phyloP scores from a whole-genome alignment of 1,284 basidiomycete genomes.

The Irpex rosettiformis region DNA sequence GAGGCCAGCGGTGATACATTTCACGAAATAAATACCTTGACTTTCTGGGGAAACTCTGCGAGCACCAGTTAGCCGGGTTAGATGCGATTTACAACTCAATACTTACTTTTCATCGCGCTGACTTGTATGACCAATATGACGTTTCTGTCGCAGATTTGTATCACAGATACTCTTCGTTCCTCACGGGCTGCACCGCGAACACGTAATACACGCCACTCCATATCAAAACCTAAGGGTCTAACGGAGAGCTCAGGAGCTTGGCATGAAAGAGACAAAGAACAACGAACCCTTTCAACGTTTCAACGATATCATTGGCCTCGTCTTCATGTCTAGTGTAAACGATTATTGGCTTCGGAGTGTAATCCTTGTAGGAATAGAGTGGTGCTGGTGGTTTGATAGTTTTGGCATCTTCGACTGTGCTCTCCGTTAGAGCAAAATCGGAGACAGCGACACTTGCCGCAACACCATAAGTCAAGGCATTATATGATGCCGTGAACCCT shows the following conservation, averaged over 20 bases:
- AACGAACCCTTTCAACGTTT: conserved; percentile 1
- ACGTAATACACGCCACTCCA: conserved; percentile 53
- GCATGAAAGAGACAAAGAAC: background rate
- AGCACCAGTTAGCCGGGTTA: background rate
- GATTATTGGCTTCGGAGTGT: conserved; percentile 31
- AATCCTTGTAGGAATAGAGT: conserved; percentile 40
- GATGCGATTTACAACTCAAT: conserved; percentile 4
- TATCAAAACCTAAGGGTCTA: conserved; percentile 57
- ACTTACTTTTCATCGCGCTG: conserved; percentile 49
- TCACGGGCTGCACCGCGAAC: conserved; percentile 22
- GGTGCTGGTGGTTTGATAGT: conserved; percentile 20
- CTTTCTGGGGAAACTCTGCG: conserved; percentile 39
- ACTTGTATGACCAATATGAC: conserved; percentile 58
- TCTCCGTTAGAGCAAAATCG: no score
- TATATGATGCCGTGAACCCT: no score
- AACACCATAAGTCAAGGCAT: no score
- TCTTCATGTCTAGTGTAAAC: conserved; percentile 40
- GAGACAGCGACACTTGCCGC: no score
- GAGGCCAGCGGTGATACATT: no score
- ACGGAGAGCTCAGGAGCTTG: background rate
- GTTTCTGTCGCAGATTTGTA: conserved; percentile 46
- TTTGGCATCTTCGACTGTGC: no score
- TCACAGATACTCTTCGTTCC: conserved; percentile 43
- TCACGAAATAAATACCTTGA: conserved; percentile 33
- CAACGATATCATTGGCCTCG: conserved; percentile 39